phyloP scores from a whole-genome alignment of 73 alveolate genomes.

The Uronychia setigera region DNA sequence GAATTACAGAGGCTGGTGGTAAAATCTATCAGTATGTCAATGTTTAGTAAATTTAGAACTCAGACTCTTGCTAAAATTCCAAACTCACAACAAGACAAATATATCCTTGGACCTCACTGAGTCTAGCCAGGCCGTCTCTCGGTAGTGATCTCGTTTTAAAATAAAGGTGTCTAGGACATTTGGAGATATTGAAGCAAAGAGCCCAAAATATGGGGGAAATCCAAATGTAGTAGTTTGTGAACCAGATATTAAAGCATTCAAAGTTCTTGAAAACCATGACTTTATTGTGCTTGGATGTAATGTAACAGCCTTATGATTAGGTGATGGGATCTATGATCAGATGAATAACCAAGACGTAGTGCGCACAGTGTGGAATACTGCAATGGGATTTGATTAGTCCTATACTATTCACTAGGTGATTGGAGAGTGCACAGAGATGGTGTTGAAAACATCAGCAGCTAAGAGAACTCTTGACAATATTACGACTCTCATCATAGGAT shows the following conservation, averaged over 20 bases:
- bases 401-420: slow-evolving; percentile 66
- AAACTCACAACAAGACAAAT: slow-evolving; percentile 11
- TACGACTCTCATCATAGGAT: slow-evolving; percentile 29
- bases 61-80: slow-evolving; percentile 19
- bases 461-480: slow-evolving; percentile 81
- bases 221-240: slow-evolving; percentile 62
- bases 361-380: slow-evolving; percentile 47
- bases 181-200: slow-evolving; percentile 81
- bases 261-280: slow-evolving; percentile 79
- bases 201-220: slow-evolving; percentile 70
- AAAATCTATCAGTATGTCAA: neutral
- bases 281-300: slow-evolving; percentile 76
- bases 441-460: slow-evolving; percentile 79
- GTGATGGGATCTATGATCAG: slow-evolving; percentile 94
- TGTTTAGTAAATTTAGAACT: neutral
- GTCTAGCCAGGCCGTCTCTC: slow-evolving; percentile 37
- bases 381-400: neutral
- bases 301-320: slow-evolving; percentile 23
- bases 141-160: slow-evolving; percentile 66
- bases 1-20: neutral
- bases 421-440: slow-evolving; percentile 80
- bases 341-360: slow-evolving; percentile 42
- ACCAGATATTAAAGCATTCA: slow-evolving; percentile 62
- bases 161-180: slow-evolving; percentile 75
- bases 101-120: slow-evolving; percentile 40